phyloP scores from a whole-genome alignment of 495 filamentous ascomycete species.

The Cercophora newfieldiana region DNA sequence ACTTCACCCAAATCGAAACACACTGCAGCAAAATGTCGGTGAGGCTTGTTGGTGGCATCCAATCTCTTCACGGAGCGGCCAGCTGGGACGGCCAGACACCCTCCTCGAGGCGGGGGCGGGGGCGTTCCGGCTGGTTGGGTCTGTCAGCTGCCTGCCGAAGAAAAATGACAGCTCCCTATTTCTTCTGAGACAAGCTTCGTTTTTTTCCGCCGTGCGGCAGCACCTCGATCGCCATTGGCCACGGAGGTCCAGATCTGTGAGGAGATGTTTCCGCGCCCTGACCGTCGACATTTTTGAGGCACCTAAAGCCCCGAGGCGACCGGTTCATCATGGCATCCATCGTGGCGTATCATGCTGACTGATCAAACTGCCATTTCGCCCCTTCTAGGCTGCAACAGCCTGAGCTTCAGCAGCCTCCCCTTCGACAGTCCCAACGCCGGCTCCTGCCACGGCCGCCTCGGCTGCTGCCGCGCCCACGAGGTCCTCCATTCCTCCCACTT shows the following conservation, averaged over 20 bases:
- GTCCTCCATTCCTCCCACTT: slow-evolving; percentile 56
- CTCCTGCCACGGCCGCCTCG: no score
- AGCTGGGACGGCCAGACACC: neutral
- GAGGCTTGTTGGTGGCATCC: neutral
- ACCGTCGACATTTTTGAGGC: neutral
- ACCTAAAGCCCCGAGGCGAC: neutral
- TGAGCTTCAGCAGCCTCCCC: neutral
- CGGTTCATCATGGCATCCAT: neutral
- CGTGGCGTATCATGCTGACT: neutral
- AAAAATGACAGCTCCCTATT: neutral
- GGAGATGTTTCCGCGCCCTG: neutral
- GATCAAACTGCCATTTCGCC: neutral
- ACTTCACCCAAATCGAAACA: slow-evolving; percentile 2
- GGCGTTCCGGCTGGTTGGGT: neutral
- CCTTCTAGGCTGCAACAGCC: neutral
- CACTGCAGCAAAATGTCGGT: neutral
- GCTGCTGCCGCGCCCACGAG: slow-evolving; percentile 48
- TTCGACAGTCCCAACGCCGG: no score
- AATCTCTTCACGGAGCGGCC: neutral
- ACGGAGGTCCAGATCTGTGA: neutral
- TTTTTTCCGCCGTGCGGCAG: neutral
- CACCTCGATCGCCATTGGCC: neutral
- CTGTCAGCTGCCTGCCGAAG: slow-evolving; percentile 6
- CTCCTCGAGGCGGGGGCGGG: neutral
- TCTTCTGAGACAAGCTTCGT: neutral